Evolutionary conservation across 2,329 filamentous ascomycete species (phyloP).

Genomic region (Colletotrichum australisinense): DNA sequence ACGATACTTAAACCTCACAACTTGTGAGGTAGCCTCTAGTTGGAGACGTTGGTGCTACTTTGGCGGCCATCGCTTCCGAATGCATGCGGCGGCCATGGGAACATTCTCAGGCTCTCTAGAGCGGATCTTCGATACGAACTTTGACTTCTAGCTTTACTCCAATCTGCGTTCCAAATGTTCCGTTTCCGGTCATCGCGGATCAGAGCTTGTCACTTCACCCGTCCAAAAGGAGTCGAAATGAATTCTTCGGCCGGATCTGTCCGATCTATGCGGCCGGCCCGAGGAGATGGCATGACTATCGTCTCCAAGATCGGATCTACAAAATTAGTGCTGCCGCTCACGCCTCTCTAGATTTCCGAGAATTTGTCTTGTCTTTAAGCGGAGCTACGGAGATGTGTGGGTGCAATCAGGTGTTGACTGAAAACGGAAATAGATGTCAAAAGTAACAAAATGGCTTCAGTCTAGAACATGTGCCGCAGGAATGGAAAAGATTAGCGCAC

Average conservation of each 20-base stretch:
- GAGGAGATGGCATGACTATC: background rate
- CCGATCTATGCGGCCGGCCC: background rate
- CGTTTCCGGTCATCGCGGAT: too few relatives aligned
- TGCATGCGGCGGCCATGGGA: too few relatives aligned
- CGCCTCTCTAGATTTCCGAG: background rate
- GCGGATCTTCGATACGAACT: too few relatives aligned
- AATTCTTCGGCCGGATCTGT: background rate
- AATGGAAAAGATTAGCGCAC: background rate
- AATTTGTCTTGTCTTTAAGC: background rate
- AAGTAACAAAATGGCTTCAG: background rate
- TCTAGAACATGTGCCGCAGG: background rate
- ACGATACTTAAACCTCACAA: too few relatives aligned
- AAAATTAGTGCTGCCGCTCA: background rate
- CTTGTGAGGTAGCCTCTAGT: too few relatives aligned
- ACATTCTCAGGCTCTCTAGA: too few relatives aligned
- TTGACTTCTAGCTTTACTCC: too few relatives aligned
- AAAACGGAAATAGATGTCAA: background rate
- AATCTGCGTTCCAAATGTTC: too few relatives aligned
- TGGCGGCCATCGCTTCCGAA: too few relatives aligned
- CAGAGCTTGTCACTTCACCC: too few relatives aligned
- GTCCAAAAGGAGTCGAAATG: background rate
- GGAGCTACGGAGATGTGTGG: background rate
- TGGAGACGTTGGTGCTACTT: too few relatives aligned
- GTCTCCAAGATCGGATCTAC: background rate
- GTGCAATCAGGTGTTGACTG: background rate